Evolutionary conservation across 2,329 filamentous ascomycete species (phyloP), one percentile per base, ranked within the genome.

Genomic region (Hymenotorrendiella dingleyae): DNA sequence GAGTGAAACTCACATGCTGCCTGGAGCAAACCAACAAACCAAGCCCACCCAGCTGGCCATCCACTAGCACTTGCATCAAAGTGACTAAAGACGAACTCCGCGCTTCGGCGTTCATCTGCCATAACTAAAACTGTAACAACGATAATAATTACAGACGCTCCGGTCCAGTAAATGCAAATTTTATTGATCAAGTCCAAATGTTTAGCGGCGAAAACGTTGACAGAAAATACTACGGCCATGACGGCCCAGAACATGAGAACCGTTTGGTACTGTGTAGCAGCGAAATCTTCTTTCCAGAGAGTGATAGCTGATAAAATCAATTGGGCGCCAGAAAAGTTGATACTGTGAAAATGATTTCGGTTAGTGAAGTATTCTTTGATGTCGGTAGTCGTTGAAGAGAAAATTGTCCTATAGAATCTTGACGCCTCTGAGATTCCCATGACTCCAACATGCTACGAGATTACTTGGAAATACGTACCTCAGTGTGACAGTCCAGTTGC

Each of bases 311-410:
- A 78, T 16, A 86, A 67, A 43, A 84, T 78, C 19, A 84, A 43
- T 45, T 88, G 76, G 0, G 80, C 84, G 3, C 85, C 87, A 6
- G 73, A 76, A 57, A 87, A 87, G 58, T 84, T 85, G 63, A 87
- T 86, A 28, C 70, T n/a, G n/a, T n/a, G n/a, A n/a, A n/a, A n/a
- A n/a, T n/a, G n/a, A n/a, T n/a, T n/a, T n/a, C n/a, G n/a, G n/a
- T n/a, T n/a, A n/a, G n/a, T n/a, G n/a, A n/a, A n/a, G n/a, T n/a
- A n/a, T n/a, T n/a, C n/a, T n/a, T n/a, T n/a, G n/a, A n/a, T n/a
- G n/a, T n/a, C n/a, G n/a, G n/a, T n/a, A n/a, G n/a, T n/a, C n/a
- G n/a, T n/a, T n/a, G n/a, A n/a, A n/a, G n/a, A n/a, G n/a, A n/a
- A n/a, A n/a, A n/a, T n/a, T n/a, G n/a, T n/a, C n/a, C n/a, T n/a